phyloP scores from a whole-genome alignment of 2,329 filamentous ascomycete species.

The Acrodontium crateriforme region DNA sequence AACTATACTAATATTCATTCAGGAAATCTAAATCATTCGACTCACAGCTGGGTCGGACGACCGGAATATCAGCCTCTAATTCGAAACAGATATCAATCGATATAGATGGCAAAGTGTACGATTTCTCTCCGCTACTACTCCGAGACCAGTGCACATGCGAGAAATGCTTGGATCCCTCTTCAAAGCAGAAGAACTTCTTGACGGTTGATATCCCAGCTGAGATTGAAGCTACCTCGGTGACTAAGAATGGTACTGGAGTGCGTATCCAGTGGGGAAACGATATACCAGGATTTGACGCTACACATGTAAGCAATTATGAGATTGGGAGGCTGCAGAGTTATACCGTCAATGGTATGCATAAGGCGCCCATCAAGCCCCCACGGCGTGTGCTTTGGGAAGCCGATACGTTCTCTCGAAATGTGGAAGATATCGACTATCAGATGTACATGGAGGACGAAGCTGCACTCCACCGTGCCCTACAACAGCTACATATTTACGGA shows the following conservation, averaged over 20 bases:
- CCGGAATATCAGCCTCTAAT: too few species aligned
- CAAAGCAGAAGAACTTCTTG: slow-evolving; percentile 50
- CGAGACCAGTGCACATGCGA: slow-evolving; percentile 46
- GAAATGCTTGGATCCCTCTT: slow-evolving; percentile 44
- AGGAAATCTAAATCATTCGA: too few species aligned
- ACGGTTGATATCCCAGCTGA: slow-evolving; percentile 47
- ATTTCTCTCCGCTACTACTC: slow-evolving; percentile 23
- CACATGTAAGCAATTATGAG: slow-evolving; percentile 1
- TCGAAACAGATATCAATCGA: too few species aligned
- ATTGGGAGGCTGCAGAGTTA: background rate
- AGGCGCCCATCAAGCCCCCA: background rate
- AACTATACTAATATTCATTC: too few species aligned
- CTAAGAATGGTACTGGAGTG: slow-evolving; percentile 15
- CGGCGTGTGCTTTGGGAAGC: slow-evolving; percentile 30
- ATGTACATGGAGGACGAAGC: slow-evolving; percentile 52
- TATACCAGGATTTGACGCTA: slow-evolving; percentile 26
- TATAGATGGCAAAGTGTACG: too few species aligned
- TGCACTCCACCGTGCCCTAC: slow-evolving; percentile 47
- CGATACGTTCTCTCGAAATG: slow-evolving; percentile 31
- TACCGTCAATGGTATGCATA: background rate
- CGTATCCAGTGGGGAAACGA: slow-evolving; percentile 48
- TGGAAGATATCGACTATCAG: slow-evolving; percentile 50
- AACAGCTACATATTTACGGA: slow-evolving; percentile 51
- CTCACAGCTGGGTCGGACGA: too few species aligned
- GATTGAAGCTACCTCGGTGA: slow-evolving; percentile 28